These are phyloP conservation scores for Sutorius australiensis DNA, from an alignment of 768 basidiomycete genomes.

Conservation along the genomic window DNA sequence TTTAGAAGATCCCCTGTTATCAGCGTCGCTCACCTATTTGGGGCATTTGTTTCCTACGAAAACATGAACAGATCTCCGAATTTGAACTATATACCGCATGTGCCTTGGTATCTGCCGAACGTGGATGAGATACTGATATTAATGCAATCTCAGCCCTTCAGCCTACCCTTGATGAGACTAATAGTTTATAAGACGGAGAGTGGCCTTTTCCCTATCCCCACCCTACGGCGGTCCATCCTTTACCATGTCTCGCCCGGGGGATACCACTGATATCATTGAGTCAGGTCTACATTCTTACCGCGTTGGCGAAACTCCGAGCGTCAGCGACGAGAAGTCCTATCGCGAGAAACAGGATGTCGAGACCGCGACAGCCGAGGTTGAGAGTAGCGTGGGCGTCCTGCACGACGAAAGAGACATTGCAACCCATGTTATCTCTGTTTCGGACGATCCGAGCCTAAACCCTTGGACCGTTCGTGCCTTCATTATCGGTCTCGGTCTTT, in stretches of 20 bases:
- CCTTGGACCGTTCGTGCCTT: constrained; percentile 44
- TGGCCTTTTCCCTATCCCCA: not conserved
- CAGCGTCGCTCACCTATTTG: not conserved
- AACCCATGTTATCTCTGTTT: constrained; percentile 44
- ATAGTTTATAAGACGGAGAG: not conserved
- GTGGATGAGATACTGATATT: not conserved
- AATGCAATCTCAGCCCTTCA: not conserved
- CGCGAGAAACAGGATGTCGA: constrained; percentile 37
- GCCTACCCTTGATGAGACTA: too few species aligned
- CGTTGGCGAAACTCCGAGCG: constrained; percentile 2
- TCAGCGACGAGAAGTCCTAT: constrained; percentile 20
- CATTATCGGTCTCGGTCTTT: constrained; percentile 51
- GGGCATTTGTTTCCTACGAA: not conserved
- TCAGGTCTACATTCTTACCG: not conserved
- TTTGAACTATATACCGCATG: not conserved
- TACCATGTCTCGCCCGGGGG: constrained; percentile 8
- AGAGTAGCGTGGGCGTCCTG: constrained; percentile 25
- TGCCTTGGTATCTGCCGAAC: not conserved
- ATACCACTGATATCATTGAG: constrained; percentile 1
- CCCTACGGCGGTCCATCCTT: not conserved
- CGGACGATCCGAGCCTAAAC: constrained; percentile 26
- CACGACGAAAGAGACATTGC: constrained; percentile 45
- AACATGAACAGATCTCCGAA: not conserved
- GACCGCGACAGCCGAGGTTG: constrained; percentile 8
- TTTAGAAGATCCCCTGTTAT: not conserved